phyloP scores from a whole-genome alignment of 192 early-diverging fungal genomes.

The Gaertneriomyces sp. region DNA sequence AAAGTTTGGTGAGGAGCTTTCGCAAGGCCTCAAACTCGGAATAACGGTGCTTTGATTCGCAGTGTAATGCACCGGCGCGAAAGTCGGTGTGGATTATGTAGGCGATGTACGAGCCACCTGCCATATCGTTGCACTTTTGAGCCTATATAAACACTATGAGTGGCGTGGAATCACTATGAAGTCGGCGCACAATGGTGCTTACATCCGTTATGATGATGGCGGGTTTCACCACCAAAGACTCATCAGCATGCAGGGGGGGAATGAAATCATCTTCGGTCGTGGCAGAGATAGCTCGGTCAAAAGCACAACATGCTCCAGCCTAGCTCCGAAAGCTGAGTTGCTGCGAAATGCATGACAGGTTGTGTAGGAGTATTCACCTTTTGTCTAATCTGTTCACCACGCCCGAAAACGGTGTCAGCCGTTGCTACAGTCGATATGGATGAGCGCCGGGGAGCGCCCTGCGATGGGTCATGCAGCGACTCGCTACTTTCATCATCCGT shows the following conservation, averaged over 20 bases:
- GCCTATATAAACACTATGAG: conserved; percentile 22
- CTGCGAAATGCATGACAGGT: not conserved
- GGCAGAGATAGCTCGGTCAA: conserved; percentile 22
- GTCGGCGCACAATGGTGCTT: not conserved
- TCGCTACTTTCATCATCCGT: not conserved
- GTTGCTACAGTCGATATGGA: not conserved
- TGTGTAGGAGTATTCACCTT: not conserved
- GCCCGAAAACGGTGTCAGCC: conserved; percentile 20
- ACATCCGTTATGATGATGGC: conserved; percentile 43
- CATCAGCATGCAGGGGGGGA: conserved; percentile 2
- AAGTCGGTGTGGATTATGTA: conserved; percentile 54
- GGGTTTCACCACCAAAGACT: conserved; percentile 23
- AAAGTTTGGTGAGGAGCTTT: conserved; percentile 68
- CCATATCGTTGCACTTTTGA: conserved; percentile 34
- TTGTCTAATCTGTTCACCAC: conserved; percentile 14
- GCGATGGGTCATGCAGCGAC: not conserved
- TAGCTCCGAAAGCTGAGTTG: not conserved
- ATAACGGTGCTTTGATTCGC: conserved; percentile 80
- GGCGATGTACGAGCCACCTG: conserved; percentile 46
- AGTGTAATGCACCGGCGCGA: conserved; percentile 18
- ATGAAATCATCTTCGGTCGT: conserved; percentile 15
- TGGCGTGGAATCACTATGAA: not conserved
- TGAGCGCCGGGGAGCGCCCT: not conserved
- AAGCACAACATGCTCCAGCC: conserved; percentile 31
- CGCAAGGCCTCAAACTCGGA: conserved; percentile 95